A percentile compares a stretch with the other conserved stretches of the same genome.
Conservation (phyloP, 495 filamentous ascomycete genomes). For the Xylaria nigripes region DNA sequence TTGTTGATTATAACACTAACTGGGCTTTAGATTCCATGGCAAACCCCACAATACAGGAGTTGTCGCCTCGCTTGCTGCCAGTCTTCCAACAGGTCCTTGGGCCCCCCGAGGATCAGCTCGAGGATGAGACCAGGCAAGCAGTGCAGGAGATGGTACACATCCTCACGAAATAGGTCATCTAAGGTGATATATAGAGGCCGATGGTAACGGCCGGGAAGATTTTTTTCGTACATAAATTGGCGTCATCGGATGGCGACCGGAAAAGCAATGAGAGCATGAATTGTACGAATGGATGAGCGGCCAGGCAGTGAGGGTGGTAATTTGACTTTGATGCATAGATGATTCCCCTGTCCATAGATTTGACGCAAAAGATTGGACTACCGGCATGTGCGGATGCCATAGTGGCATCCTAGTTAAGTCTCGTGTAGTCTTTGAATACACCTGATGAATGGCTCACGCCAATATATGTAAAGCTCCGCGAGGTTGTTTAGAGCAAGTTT, state of each 20-base stretch:
- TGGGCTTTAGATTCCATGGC: conserved; percentile 53
- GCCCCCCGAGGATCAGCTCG: conserved; percentile 75
- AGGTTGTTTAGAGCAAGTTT: neutral
- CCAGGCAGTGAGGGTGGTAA: conserved; percentile 3
- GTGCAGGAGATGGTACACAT: conserved; percentile 21
- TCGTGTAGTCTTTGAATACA: neutral
- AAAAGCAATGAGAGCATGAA: conserved; percentile 12
- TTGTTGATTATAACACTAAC: conserved; percentile 14
- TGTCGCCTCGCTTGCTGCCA: conserved; percentile 70
- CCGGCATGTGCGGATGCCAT: neutral
- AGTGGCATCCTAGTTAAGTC: neutral
- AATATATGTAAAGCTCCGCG: neutral
- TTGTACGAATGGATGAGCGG: conserved; percentile 13
- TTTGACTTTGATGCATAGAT: conserved; percentile 12
- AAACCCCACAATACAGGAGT: conserved; percentile 61
- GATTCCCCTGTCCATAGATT: conserved; percentile 13
- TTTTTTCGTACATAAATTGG: neutral
- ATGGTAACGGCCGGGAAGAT: neutral
- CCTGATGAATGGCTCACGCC: neutral
- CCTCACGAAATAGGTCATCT: conserved; percentile 16
- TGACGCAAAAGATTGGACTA: neutral
- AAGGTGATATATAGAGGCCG: neutral
- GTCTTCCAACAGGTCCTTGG: conserved; percentile 74
- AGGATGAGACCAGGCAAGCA: conserved; percentile 60
- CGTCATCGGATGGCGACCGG: neutral